A percentile compares a stretch with the other conserved stretches of the same genome.
phyloP scores from a whole-genome alignment of 1,284 basidiomycete genomes.

The Veloporphyrellus conicus region DNA sequence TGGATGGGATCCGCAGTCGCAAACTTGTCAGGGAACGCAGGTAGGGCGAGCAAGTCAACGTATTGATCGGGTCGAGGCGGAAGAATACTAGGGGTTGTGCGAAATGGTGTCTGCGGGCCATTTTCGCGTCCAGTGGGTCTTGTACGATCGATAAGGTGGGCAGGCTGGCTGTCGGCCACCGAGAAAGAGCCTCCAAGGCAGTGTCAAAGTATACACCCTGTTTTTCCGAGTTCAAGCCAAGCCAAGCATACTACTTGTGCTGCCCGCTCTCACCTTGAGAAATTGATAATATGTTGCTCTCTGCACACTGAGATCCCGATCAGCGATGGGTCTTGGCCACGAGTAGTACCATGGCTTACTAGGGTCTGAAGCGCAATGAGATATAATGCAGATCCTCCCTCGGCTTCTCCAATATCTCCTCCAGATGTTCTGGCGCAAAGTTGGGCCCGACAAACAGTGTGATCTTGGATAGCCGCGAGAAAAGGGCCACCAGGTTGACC shows the following conservation, averaged over 20 bases:
- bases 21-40: constrained; percentile 43
- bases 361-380: constrained; percentile 61
- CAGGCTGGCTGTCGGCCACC: constrained; percentile 50
- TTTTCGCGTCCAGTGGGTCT: constrained; percentile 48
- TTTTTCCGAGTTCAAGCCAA: constrained; percentile 4
- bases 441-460: constrained; percentile 52
- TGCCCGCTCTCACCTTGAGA: constrained; percentile 42
- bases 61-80: constrained; percentile 47
- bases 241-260: not conserved
- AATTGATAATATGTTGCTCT: constrained; percentile 67
- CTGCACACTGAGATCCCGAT: constrained; percentile 47
- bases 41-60: constrained; percentile 45
- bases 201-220: constrained; percentile 71
- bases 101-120: constrained; percentile 40
- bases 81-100: constrained; percentile 76
- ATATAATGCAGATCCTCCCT: constrained; percentile 40
- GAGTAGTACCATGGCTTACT: constrained; percentile 42
- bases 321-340: not conserved
- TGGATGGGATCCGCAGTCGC: constrained; percentile 57
- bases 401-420: constrained; percentile 49
- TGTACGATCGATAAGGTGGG: constrained; percentile 59
- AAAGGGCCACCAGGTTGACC: constrained; percentile 50
- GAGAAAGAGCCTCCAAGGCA: constrained; percentile 47
- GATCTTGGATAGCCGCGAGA: constrained; percentile 47
- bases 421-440: constrained; percentile 63